Conservation (phyloP, 305 asterid genomes). For the Solanum hybrid region DNA sequence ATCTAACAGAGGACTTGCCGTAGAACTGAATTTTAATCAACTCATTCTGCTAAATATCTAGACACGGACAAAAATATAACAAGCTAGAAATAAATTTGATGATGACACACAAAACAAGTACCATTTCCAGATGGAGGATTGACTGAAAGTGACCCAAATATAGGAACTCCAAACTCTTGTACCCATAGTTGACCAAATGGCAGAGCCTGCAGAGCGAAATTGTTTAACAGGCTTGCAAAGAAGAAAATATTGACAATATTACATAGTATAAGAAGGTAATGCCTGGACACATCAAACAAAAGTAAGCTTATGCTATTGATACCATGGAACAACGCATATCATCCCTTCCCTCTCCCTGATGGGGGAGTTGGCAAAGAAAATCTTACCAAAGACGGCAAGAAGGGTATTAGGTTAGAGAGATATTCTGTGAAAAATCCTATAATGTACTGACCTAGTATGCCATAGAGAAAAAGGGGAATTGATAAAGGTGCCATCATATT, state of each 20-base stretch:
- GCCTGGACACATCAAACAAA: not conserved
- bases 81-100: not conserved
- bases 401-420: not conserved
- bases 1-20: not conserved
- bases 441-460: not conserved
- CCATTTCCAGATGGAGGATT: constrained; percentile 42
- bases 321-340: not conserved
- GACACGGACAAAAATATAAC: not conserved
- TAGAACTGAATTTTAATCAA: not conserved
- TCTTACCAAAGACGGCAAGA: not conserved
- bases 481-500: not conserved
- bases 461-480: not conserved
- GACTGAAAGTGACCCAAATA: constrained; percentile 72
- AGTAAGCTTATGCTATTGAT: not conserved
- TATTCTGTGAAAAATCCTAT: not conserved
- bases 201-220: constrained; percentile 30
- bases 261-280: not conserved
- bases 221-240: not conserved
- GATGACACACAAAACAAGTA: constrained; percentile 11
- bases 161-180: constrained; percentile 71
- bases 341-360: not conserved
- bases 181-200: constrained; percentile 58
- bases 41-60: not conserved
- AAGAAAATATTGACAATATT: not conserved
- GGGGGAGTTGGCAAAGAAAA: not conserved